Evolutionary conservation across 352 stramenopile species (phyloP).

Genomic region (Phytophthora boehmeriae): DNA sequence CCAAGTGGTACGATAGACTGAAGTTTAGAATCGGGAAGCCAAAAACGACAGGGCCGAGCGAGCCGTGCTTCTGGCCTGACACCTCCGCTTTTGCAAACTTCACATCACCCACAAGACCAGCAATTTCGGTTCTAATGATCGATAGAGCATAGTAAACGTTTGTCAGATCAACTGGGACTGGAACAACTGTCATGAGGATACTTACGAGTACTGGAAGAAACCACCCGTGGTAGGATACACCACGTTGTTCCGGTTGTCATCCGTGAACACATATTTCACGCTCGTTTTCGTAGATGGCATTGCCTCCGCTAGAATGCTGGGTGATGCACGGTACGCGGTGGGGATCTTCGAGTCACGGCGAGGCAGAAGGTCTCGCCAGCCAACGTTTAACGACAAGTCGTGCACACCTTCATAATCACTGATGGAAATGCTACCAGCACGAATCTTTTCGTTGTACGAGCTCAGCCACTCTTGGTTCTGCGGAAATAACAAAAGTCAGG

Average conservation of each 20-base stretch:
- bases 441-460: conserved; percentile 91
- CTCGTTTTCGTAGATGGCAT: conserved; percentile 92
- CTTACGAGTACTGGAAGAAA: conserved; percentile 89
- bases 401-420: conserved; percentile 88
- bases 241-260: conserved; percentile 88
- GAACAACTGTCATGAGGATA: conserved; percentile 2
- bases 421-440: conserved; percentile 81
- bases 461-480: conserved; percentile 87
- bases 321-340: conserved; percentile 89
- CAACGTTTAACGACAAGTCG: conserved; percentile 84
- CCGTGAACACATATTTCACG: conserved; percentile 93
- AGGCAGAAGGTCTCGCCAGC: conserved; percentile 89
- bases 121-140: conserved; percentile 78
- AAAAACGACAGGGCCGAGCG: conserved; percentile 66
- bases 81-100: conserved; percentile 90
- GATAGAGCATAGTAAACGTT: background rate
- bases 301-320: conserved; percentile 90
- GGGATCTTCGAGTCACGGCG: conserved; percentile 84
- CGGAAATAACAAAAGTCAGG: background rate
- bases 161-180: background rate
- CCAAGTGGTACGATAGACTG: conserved; percentile 78
- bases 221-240: conserved; percentile 88
- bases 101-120: conserved; percentile 86
- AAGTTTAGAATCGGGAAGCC: conserved; percentile 82
- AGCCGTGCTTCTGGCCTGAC: conserved; percentile 83